phyloP scores from a whole-genome alignment of 2,329 filamentous ascomycete species.

The Alternaria infectoria region DNA sequence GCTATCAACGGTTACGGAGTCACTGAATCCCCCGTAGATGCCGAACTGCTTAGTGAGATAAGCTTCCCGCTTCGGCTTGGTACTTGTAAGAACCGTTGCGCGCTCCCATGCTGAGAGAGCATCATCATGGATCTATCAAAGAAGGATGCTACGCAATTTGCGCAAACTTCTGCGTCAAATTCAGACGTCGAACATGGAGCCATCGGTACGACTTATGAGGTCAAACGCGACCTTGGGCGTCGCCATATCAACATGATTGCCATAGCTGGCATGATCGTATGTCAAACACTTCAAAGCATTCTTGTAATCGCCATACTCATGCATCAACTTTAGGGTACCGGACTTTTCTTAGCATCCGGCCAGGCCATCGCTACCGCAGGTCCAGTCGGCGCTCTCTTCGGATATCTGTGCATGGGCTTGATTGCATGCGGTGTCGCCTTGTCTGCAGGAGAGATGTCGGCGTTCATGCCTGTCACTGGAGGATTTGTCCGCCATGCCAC shows the following conservation, averaged over 20 bases:
- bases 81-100: background rate
- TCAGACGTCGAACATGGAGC: conserved; percentile 1
- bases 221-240: conserved; percentile 12
- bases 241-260: conserved; percentile 22
- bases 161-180: background rate
- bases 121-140: background rate
- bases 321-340: conserved; percentile 45
- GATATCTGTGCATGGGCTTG: conserved; percentile 58
- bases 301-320: background rate
- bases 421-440: conserved; percentile 60
- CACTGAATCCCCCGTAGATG: background rate
- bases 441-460: conserved; percentile 59
- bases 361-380: conserved; percentile 59
- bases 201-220: background rate
- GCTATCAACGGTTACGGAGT: background rate
- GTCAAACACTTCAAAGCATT: background rate
- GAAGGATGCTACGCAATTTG: background rate
- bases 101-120: background rate
- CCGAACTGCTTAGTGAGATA: background rate
- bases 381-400: conserved; percentile 60
- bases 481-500: conserved; percentile 59
- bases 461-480: conserved; percentile 59
- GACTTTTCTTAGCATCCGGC: conserved; percentile 62
- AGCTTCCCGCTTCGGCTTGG: background rate
- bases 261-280: conserved; percentile 15